These are phyloP conservation scores for Amanita jacksonii DNA, from an alignment of 768 basidiomycete genomes.

Conservation along the genomic window DNA sequence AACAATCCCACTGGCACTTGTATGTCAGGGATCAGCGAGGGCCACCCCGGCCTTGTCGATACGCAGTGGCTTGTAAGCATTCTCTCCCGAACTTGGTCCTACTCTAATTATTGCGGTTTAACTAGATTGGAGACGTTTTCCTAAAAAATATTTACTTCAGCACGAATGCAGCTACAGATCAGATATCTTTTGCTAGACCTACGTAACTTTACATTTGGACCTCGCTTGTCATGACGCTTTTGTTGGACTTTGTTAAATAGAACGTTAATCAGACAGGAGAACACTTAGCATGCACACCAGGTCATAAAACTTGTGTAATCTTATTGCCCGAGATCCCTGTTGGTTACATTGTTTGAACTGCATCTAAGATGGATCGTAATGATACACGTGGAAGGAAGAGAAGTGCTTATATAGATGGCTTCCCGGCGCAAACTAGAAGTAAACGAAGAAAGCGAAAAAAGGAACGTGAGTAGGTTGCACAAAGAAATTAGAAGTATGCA, in stretches of 20 bases:
- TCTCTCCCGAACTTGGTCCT: neutral
- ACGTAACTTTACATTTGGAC: neutral
- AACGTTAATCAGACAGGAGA: neutral
- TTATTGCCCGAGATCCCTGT: slow-evolving; percentile 3
- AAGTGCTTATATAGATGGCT: slow-evolving; percentile 4
- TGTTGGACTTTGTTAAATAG: neutral
- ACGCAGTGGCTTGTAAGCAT: slow-evolving; percentile 55
- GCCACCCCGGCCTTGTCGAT: slow-evolving; percentile 34
- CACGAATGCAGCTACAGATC: slow-evolving; percentile 24
- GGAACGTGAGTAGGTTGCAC: slow-evolving; percentile 5
- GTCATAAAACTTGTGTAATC: neutral
- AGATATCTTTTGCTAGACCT: slow-evolving; percentile 25
- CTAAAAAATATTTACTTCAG: slow-evolving; percentile 32
- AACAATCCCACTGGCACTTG: slow-evolving; percentile 45
- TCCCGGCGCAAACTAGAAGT: slow-evolving; percentile 6
- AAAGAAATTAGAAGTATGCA: neutral
- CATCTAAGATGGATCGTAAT: slow-evolving; percentile 8
- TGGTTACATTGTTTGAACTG: slow-evolving; percentile 8
- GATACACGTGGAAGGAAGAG: slow-evolving; percentile 9
- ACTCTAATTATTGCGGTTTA: neutral
- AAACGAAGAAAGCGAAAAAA: slow-evolving; percentile 1
- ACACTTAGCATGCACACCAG: slow-evolving; percentile 1
- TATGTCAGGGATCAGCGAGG: slow-evolving; percentile 48
- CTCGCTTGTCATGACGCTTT: slow-evolving; percentile 4
- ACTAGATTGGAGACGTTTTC: slow-evolving; percentile 30